phyloP scores from a whole-genome alignment of 106 monocot genomes.

The Xerophyta viscosa region DNA sequence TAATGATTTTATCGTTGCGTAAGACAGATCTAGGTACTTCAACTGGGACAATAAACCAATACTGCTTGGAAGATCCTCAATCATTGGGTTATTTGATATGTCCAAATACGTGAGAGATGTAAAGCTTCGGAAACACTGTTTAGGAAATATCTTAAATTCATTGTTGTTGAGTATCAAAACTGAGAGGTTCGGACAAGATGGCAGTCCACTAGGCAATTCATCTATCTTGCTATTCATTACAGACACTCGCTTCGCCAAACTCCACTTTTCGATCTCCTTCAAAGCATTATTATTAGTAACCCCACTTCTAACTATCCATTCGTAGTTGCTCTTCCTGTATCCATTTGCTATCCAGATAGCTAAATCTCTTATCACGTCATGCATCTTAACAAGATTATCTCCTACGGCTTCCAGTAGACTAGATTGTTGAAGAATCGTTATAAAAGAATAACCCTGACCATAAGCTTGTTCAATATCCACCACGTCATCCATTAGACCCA shows the following conservation, averaged over 20 bases:
- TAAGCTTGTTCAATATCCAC: not conserved
- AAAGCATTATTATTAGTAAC: not conserved
- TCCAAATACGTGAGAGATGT: constrained; percentile 14
- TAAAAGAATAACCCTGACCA: not conserved
- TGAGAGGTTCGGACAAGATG: not conserved
- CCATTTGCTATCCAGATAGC: constrained; percentile 12
- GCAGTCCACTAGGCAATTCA: not conserved
- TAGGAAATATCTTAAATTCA: not conserved
- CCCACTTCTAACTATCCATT: not conserved
- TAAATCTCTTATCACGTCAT: constrained; percentile 4
- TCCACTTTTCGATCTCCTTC: not conserved
- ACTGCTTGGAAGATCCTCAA: too few relatives aligned
- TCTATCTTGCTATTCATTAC: not conserved
- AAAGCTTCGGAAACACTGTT: not conserved
- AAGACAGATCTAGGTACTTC: too few relatives aligned
- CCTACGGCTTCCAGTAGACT: constrained; percentile 6
- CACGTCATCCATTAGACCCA: constrained; percentile 3
- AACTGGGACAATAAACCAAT: too few relatives aligned
- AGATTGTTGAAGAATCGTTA: not conserved
- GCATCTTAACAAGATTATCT: constrained; percentile 6
- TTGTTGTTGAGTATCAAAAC: constrained; percentile 3
- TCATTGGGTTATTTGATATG: too few relatives aligned
- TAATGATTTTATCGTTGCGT: too few relatives aligned
- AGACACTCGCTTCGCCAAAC: not conserved
- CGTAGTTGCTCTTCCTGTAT: not conserved